phyloP scores from a whole-genome alignment of 306 rosid species.

The Hylodesmum podocarpum region DNA sequence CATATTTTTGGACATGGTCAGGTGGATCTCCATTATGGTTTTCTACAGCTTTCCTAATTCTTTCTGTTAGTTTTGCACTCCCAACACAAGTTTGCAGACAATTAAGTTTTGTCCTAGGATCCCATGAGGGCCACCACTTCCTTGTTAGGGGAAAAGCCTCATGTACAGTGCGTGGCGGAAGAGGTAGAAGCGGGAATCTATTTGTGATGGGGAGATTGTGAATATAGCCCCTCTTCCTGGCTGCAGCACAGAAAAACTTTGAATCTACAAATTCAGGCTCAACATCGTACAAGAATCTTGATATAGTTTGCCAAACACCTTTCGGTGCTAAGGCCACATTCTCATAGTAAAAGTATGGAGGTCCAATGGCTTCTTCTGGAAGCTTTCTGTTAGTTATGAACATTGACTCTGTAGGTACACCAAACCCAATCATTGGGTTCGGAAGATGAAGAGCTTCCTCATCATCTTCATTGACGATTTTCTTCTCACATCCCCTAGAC shows the following conservation, averaged over 20 bases:
- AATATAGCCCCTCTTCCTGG: constrained; percentile 88
- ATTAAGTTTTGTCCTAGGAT: constrained; percentile 64
- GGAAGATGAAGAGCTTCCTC: constrained; percentile 66
- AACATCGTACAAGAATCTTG: constrained; percentile 74
- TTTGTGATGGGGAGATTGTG: constrained; percentile 82
- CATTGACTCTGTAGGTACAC: constrained; percentile 64
- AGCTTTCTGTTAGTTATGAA: constrained; percentile 42
- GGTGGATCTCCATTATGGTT: constrained; percentile 61
- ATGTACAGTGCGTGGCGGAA: constrained; percentile 66
- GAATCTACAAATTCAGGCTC: constrained; percentile 96
- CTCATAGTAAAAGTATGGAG: constrained; percentile 95
- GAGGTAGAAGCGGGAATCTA: constrained; percentile 81
- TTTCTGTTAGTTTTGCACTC: constrained; percentile 71
- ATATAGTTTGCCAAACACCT: constrained; percentile 92
- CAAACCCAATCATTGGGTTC: constrained; percentile 89
- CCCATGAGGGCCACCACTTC: constrained; percentile 99
- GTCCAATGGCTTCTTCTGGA: constrained; percentile 75
- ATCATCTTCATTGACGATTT: constrained; percentile 55
- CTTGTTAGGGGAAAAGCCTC: constrained; percentile 85
- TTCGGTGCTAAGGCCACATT: constrained; percentile 94
- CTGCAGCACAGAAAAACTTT: constrained; percentile 82
- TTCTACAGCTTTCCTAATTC: constrained; percentile 78
- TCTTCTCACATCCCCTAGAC: constrained; percentile 41
- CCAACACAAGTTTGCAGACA: constrained; percentile 77
- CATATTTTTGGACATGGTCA: constrained; percentile 49